These are phyloP conservation scores for Ocimum tenuiflorum DNA, from an alignment of 257 asterid species.

Conservation along the genomic window DNA sequence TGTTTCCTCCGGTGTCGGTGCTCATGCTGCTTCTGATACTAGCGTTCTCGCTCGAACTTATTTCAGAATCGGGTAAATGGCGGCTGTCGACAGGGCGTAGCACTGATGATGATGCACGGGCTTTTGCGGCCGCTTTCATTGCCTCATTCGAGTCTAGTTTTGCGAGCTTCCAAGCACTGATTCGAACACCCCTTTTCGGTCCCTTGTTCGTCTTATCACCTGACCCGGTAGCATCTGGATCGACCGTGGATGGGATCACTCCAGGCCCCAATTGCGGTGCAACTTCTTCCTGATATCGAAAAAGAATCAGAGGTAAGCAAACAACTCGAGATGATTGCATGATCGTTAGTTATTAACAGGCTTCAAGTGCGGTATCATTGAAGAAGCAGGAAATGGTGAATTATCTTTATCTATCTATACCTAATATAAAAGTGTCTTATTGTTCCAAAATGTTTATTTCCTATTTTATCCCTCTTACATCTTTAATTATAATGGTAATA, in stretches of 20 bases:
- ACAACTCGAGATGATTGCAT: neutral
- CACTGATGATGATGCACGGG: conserved; percentile 96
- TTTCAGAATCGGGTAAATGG: conserved; percentile 59
- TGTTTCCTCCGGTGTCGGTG: conserved; percentile 64
- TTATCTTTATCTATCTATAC: too few relatives aligned
- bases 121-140: conserved; percentile 92
- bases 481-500: too few relatives aligned
- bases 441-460: too few relatives aligned
- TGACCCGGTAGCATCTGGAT: conserved; percentile 68
- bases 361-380: neutral
- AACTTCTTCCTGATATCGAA: conserved; percentile 79
- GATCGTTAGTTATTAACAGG: neutral
- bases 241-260: conserved; percentile 88
- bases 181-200: conserved; percentile 62
- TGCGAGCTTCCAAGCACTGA: conserved; percentile 97
- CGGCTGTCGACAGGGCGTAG: conserved; percentile 69
- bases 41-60: conserved; percentile 77
- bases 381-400: neutral
- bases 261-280: conserved; percentile 99
- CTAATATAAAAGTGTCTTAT: too few relatives aligned
- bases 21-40: conserved; percentile 87
- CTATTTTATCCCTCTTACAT: too few relatives aligned
- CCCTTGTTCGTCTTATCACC: conserved; percentile 55
- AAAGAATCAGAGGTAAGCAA: conserved; percentile 16
- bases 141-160: conserved; percentile 88